Base-by-base conservation (phyloP, 202 grass and related monocot genomes). In the Zoysia matrella region DNA sequence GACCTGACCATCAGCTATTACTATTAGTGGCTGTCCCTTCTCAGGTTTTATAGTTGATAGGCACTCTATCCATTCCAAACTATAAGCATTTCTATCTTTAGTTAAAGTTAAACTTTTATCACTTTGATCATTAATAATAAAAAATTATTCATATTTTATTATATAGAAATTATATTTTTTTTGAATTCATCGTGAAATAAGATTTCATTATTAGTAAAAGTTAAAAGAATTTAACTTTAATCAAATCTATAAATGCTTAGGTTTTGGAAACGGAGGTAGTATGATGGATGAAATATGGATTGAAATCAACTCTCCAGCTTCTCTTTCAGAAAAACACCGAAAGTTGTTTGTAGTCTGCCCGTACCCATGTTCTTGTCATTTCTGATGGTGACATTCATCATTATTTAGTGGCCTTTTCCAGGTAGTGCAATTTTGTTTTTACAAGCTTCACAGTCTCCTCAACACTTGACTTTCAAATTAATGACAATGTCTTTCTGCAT, bases 401-500 rank as follows among this genome's bases (percentile, higher is more conserved):
- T 69, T 69, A 74, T 82, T 72, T 14, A 40, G 15, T 72, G 39
- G 3, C 47, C 74, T 86, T 78, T 89, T 48, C 61, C 69, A 69
- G 68, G 79, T 9, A 86, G 61, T 72, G 65, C 15, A 4, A 79
- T 61, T 72, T 69, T 86, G 30, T 63, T 74, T 86, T 47, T 78
- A 82, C 74, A 86, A 89, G 42, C 67, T 82, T 78, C 78, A 85
- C 73, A 60, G 6, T 89, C 73, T 78, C 73, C 74, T 64, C 58
- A 72, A 55, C 3, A 42, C 74, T 50, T 78, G 77, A 77, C 73
- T 68, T 82, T 82, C 61, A 79, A 53, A 60, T 89, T 36, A 36
- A 36, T 36, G 61, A 62, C 48, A 44, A 46, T 73, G 48, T 62
- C 73, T 78, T 85, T 82, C 14, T 86, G 79, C 68, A 49, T 81